These are phyloP conservation scores for Colletotrichum neosansevieriae DNA, from an alignment of 2,329 filamentous ascomycete genomes.

Conservation along the genomic window DNA sequence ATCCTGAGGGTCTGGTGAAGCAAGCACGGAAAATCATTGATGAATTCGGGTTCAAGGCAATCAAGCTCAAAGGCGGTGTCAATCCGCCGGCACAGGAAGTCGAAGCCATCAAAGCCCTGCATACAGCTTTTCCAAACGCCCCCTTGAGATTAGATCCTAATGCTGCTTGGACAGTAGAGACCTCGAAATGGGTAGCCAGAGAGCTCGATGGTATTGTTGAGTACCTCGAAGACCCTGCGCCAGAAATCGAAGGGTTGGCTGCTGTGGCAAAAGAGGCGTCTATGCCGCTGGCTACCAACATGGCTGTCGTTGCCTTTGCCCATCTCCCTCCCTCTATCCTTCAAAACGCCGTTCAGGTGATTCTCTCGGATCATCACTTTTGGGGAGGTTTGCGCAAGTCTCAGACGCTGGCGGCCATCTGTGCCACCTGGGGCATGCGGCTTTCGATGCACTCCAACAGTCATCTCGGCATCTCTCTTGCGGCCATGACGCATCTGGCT, in stretches of 20 bases:
- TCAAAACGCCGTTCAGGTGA: slow-evolving; percentile 55
- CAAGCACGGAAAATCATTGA: slow-evolving; percentile 53
- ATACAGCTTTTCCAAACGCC: slow-evolving; percentile 50
- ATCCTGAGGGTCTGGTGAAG: slow-evolving; percentile 49
- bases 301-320: slow-evolving; percentile 56
- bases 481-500: slow-evolving; percentile 58
- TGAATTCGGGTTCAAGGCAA: slow-evolving; percentile 58
- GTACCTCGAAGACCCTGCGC: slow-evolving; percentile 56
- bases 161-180: slow-evolving; percentile 54
- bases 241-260: slow-evolving; percentile 57
- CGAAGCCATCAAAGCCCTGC: slow-evolving; percentile 53
- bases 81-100: slow-evolving; percentile 55
- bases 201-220: slow-evolving; percentile 52
- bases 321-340: slow-evolving; percentile 54
- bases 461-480: slow-evolving; percentile 56
- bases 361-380: slow-evolving; percentile 57
- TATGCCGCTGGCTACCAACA: slow-evolving; percentile 58
- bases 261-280: slow-evolving; percentile 54
- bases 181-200: slow-evolving; percentile 53
- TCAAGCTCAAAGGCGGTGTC: slow-evolving; percentile 58
- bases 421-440: slow-evolving; percentile 54
- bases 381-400: slow-evolving; percentile 58
- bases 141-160: slow-evolving; percentile 55
- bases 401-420: slow-evolving; percentile 53
- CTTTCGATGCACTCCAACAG: slow-evolving; percentile 59